Evolutionary conservation across 2,329 filamentous ascomycete species (phyloP), one percentile per base, ranked within the genome.

Genomic region (Alternaria sp.): DNA sequence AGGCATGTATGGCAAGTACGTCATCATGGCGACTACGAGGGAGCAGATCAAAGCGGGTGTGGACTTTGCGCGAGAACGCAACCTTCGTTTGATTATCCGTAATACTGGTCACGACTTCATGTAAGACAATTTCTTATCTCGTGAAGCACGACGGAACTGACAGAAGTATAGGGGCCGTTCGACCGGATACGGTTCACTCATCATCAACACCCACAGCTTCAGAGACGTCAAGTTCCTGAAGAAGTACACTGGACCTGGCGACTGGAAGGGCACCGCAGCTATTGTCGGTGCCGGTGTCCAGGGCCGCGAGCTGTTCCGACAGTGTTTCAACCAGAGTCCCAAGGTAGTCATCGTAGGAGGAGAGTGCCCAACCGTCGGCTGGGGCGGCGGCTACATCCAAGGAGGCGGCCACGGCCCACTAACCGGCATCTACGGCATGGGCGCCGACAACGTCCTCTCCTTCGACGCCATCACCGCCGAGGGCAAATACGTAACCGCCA

Each of bases 391-490:
- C 1, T 83, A 81, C 61, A 76, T 80, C 23, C 79, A 81, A 59
- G 80, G 81, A 43, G 83, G 81, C 52, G 83, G 82, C 8, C 80
- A 83, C 59, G 81, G 81, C 3, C 80, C 81, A 0, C 60, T 83
- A 25, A 69, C 76, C 5, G 69, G 69, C 13, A 74, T 76, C 11
- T 78, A 80, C 28, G 81, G 80, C 1, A 75, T 81, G 71, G 77
- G 74, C 30, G 73, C 76, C n/a, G 79, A 81, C 61, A 77, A 77
- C 25, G 73, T 79, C 10, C 68, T 81, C 10, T 75, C 77, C 4
- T 80, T 78, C 55, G 75, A 79, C n/a, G 75, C 77, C 7, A 73
- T 82, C 13, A 81, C 79, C 4, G 78, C 79, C 5, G 67, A 77
- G 36, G 80, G 80, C n/a, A 64, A 76, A n/a, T 74, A 75, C 26